Conservation (phyloP, 1,284 basidiomycete genomes). For the Pseudozyma pruni region DNA sequence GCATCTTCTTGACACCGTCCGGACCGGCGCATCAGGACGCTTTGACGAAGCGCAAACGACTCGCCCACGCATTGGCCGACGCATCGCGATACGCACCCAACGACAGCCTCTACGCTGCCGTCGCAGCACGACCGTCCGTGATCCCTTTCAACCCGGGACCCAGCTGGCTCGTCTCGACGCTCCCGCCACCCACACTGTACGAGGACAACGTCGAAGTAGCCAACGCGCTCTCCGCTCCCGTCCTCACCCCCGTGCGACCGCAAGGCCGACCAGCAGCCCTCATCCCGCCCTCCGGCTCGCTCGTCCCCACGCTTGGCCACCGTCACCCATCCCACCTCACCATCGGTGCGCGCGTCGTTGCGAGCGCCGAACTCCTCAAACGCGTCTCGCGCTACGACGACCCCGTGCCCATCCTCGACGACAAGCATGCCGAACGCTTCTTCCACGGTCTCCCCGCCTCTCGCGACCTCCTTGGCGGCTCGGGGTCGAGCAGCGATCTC, state of each 20-base stretch:
- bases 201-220: constrained; percentile 52
- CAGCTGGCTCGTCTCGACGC: constrained; percentile 61
- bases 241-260: constrained; percentile 59
- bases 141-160: constrained; percentile 55
- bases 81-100: constrained; percentile 55
- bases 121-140: constrained; percentile 52
- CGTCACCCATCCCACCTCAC: constrained; percentile 56
- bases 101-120: constrained; percentile 60
- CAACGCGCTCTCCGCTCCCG: constrained; percentile 48
- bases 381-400: constrained; percentile 56
- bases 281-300: constrained; percentile 50
- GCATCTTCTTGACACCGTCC: constrained; percentile 52
- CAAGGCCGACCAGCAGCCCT: constrained; percentile 58
- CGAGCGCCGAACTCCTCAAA: constrained; percentile 48
- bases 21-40: constrained; percentile 47
- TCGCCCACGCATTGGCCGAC: constrained; percentile 59
- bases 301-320: constrained; percentile 55
- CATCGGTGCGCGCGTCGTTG: constrained; percentile 52
- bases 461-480: constrained; percentile 55
- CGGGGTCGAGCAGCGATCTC: constrained; percentile 49
- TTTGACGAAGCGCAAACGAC: constrained; percentile 49
- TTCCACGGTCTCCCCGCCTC: constrained; percentile 62
- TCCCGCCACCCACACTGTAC: constrained; percentile 47
- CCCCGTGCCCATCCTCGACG: constrained; percentile 61
- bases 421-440: constrained; percentile 63